Conservation (phyloP, 2,329 filamentous ascomycete species). For the Pezizomycotina sp. region DNA sequence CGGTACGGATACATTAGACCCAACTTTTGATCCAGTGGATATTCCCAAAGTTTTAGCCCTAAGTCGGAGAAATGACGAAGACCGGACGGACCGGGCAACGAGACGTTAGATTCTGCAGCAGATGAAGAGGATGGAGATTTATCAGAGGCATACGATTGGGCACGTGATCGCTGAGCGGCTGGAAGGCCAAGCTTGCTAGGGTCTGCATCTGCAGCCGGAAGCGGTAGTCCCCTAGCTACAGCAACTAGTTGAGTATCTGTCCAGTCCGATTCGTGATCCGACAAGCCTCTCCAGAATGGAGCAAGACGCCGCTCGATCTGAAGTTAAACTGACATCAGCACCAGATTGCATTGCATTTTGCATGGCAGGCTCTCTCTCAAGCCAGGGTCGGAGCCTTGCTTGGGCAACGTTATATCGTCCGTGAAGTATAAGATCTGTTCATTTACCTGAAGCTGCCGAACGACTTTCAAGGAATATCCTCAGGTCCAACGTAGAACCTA, state of each 20-base stretch:
- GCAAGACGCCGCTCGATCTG: slow-evolving; percentile 85
- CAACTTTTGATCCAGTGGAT: slow-evolving; percentile 42
- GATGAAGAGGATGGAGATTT: slow-evolving; percentile 37
- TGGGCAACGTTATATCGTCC: neutral
- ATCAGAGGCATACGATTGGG: slow-evolving; percentile 66
- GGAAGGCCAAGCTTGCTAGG: slow-evolving; percentile 62
- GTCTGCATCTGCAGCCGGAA: slow-evolving; percentile 59
- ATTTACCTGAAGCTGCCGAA: slow-evolving; percentile 75
- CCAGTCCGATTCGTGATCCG: slow-evolving; percentile 79
- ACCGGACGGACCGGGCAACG: slow-evolving; percentile 34
- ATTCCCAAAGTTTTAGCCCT: slow-evolving; percentile 78
- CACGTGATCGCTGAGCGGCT: slow-evolving; percentile 46
- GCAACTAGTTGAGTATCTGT: slow-evolving; percentile 90
- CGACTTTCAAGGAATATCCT: slow-evolving; percentile 85
- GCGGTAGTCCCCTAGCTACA: slow-evolving; percentile 63
- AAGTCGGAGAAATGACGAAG: slow-evolving; percentile 41
- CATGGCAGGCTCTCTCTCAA: neutral
- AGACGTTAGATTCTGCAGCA: no score
- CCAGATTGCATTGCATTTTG: slow-evolving; percentile 16
- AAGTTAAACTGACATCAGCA: no score
- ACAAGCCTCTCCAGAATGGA: slow-evolving; percentile 86
- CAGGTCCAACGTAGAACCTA: slow-evolving; percentile 79
- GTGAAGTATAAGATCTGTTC: neutral
- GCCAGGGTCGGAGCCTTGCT: slow-evolving; percentile 1
- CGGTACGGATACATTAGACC: slow-evolving; percentile 20